A percentile compares a stretch with the other conserved stretches of the same genome.
These are phyloP conservation scores for Debaryomyces sp. DNA, from an alignment of 1,139 yeast species.

Conservation along the genomic window DNA sequence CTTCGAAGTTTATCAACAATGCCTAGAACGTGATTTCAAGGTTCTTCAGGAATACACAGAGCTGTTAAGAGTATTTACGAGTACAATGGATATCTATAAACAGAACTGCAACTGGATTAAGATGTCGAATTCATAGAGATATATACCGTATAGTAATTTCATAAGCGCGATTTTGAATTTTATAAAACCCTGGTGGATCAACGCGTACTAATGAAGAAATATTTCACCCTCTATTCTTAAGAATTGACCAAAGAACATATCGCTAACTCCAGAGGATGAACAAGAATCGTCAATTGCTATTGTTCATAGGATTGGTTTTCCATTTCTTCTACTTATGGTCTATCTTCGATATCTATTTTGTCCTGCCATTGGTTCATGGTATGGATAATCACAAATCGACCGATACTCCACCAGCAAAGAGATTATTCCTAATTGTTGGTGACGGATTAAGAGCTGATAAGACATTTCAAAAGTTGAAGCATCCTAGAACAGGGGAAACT, in stretches of 20 bases:
- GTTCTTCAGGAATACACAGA: slow-evolving; percentile 32
- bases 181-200: slow-evolving; percentile 9
- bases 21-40: slow-evolving; percentile 36
- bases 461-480: slow-evolving; percentile 73
- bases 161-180: slow-evolving; percentile 7
- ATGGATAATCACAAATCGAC: slow-evolving; percentile 82
- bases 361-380: slow-evolving; percentile 97
- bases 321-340: slow-evolving; percentile 94
- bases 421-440: slow-evolving; percentile 88
- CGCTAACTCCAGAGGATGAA: slow-evolving; percentile 23
- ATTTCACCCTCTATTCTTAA: background rate
- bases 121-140: slow-evolving; percentile 9
- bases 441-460: slow-evolving; percentile 98
- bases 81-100: slow-evolving; percentile 34
- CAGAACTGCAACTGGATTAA: slow-evolving; percentile 40
- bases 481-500: slow-evolving; percentile 63
- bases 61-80: slow-evolving; percentile 29
- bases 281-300: slow-evolving; percentile 44
- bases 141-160: background rate
- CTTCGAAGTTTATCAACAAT: slow-evolving; percentile 35
- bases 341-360: slow-evolving; percentile 95
- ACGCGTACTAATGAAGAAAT: background rate
- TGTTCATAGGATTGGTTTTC: slow-evolving; percentile 79
- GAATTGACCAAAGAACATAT: background rate
- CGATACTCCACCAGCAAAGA: slow-evolving; percentile 75